Evolutionary conservation across 257 asterid species (phyloP), one percentile per base, ranked within the genome.

Genomic region (Oldenlandia corymbosa): DNA sequence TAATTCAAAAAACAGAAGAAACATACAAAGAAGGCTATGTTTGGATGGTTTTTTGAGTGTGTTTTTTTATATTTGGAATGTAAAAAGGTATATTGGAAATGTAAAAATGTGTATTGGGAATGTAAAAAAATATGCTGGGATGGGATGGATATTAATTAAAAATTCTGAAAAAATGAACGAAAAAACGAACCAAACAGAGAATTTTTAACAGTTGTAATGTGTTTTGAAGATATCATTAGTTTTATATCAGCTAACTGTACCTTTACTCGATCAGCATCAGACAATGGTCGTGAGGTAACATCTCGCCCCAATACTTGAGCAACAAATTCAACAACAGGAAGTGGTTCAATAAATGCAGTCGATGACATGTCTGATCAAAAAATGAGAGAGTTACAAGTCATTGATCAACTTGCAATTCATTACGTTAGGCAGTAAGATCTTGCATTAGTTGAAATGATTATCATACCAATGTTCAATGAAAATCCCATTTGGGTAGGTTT

Each of bases 401-500:
- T 24, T 37, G 34, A 43, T 21, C 18, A 42, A 16, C 36, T 31
- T 17, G 46, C 11, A 27, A 58, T 54, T 51, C n/a, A 45, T 37
- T 7, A 28, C 2, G n/a, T 43, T 42, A 55, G 24, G 21, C 36
- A 54, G 21, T 20, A 43, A 31, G 46, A 66, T 23, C 18, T 20
- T 16, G 7, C 31, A 17, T 20, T 12, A 49, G 48, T 24, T 36
- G 13, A 12, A 21, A 46, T 34, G 27, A 50, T 17, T 21, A 31
- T 34, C 72, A 17, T 55, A 76, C 81, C 81, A 59, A 68, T 71
- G 43, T 80, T 80, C 32, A 80, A 39, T 10, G 83, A 72, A 67
- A 80, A 43, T 13, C 85, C 83, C 85, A 80, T 77, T 68, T 80
- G 83, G 31, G 85, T 80, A 30, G 80, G 85, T 57, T 80, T 78